phyloP scores from a whole-genome alignment of 2,329 filamentous ascomycete genomes.

The Didymella arachidicola region DNA sequence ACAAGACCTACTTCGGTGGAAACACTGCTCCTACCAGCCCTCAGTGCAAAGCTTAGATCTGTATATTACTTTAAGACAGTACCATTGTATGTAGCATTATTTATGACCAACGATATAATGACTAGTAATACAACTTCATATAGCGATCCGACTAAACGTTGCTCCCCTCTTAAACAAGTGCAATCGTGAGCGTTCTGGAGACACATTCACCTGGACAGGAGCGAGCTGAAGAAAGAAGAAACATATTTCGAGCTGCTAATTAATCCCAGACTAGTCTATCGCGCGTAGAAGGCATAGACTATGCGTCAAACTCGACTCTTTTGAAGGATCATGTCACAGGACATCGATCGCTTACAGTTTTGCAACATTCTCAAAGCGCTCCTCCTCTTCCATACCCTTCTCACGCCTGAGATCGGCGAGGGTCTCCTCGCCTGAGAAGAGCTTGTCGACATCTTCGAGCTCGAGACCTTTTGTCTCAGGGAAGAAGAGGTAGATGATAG shows the following conservation, averaged over 20 bases:
- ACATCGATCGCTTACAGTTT: not conserved
- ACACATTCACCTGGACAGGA: too few species aligned
- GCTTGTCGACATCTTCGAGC: constrained; percentile 24
- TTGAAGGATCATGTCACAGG: not conserved
- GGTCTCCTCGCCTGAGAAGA: constrained; percentile 24
- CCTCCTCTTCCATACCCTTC: constrained; percentile 9
- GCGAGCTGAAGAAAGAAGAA: too few species aligned
- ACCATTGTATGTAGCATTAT: not conserved
- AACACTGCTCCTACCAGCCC: not conserved
- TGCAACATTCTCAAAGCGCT: constrained; percentile 11
- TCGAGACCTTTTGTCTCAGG: constrained; percentile 55
- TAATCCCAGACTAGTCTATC: not conserved
- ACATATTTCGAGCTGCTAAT: not conserved
- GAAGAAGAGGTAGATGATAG: constrained; percentile 58
- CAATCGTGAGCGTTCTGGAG: too few species aligned
- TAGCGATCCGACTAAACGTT: too few species aligned
- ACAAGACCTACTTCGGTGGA: not conserved
- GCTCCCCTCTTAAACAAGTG: too few species aligned
- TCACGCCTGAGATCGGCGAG: constrained; percentile 16
- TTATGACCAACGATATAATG: not conserved
- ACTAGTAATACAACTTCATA: not conserved
- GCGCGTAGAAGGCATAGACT: not conserved
- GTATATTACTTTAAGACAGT: not conserved
- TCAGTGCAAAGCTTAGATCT: not conserved
- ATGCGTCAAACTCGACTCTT: not conserved